Evolutionary conservation across 441 rosid genomes (phyloP), one percentile per base, ranked within the genome.

Genomic region (Flueggea neowawraea): DNA sequence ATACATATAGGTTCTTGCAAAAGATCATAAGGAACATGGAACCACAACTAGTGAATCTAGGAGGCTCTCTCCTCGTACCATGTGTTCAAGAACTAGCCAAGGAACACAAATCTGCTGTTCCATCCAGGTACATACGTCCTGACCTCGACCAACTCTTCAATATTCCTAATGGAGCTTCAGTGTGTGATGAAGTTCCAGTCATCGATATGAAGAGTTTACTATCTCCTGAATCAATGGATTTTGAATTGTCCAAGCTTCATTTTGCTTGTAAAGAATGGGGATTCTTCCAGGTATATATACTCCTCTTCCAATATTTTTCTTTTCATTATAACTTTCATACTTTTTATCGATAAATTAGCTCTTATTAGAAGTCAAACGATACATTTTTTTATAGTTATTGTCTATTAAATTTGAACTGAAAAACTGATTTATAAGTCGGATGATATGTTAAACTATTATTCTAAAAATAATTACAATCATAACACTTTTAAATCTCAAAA

Each of bases 211-310:
- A 64, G 4, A 54, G 12, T 41, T 14, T 70, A 17, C 56, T 58
- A 15, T 64, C 57, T 45, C 56, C 13, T 6, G 56, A 61, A 4
- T 55, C 57, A 16, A 55, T 56, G 77, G 70, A 73, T 31, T 73
- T 76, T 6, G 79, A 80, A 61, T 51, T 82, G 64, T 5, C 61
- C 58, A 84, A 72, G 61, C 80, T 82, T 43, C 74, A 82, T 49
- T 50, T 32, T 48, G 85, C 89, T 59, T 78, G 83, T 65, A 71
- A 61, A 67, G 63, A 80, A 10, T 82, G 90, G 82, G 81, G 84
- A 41, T 84, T 84, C 68, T 82, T 84, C 49, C 83, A 80, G 80
- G 80, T 76, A 49, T 12, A 36, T 36, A 36, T 36, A 5, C 41
- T 7, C 22, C 11, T 57, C 12, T 9, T 54, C 3, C 5, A 2